Conservation (phyloP, 2,329 filamentous ascomycete genomes). For the Sporothrix humicola region DNA sequence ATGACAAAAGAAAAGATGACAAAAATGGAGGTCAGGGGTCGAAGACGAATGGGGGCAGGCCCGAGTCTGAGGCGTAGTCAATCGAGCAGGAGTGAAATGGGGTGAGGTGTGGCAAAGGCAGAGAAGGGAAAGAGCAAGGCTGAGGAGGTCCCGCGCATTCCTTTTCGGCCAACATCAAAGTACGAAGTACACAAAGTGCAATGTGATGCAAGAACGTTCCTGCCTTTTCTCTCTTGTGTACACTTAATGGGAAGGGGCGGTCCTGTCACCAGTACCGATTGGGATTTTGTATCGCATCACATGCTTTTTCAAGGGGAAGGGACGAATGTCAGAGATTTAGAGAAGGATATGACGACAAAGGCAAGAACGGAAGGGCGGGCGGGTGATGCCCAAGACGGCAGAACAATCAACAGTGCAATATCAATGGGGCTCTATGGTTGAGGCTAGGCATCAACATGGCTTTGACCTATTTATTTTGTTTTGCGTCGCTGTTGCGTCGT, state of each 20-base stretch:
- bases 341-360: background rate
- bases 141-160: conserved; percentile 13
- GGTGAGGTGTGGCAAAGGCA: conserved; percentile 18
- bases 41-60: background rate
- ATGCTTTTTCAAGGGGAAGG: conserved; percentile 4
- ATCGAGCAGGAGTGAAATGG: conserved; percentile 3
- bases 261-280: background rate
- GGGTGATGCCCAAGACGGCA: background rate
- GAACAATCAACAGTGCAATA: background rate
- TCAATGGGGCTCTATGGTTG: background rate
- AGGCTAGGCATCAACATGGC: conserved; percentile 12
- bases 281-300: background rate
- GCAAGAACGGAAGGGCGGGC: background rate
- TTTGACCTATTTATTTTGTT: background rate
- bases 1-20: background rate
- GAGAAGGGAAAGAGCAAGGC: conserved; percentile 25
- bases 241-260: conserved; percentile 16
- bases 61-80: conserved; percentile 15
- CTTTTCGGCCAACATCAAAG: background rate
- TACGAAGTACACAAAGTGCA: background rate
- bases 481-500: background rate
- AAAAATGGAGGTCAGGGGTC: background rate
- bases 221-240: conserved; percentile 3
- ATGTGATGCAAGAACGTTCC: background rate
- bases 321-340: conserved; percentile 4